Conservation (phyloP, 768 basidiomycete genomes). For the Psilocybe cubensis region DNA sequence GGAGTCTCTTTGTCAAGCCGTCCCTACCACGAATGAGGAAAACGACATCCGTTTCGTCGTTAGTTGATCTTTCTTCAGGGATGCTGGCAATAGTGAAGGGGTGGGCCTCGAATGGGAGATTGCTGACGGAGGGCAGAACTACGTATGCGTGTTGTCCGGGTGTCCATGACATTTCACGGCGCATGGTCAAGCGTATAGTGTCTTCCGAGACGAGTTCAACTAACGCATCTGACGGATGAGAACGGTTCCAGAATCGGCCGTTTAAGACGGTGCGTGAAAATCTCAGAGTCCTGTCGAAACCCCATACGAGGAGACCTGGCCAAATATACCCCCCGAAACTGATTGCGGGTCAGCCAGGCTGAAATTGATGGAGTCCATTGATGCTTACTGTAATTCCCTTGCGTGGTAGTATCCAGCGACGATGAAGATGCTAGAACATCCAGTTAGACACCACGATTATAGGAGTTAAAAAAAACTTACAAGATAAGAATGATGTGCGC, state of each 20-base stretch:
- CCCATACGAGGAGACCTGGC: slow-evolving; percentile 33
- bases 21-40: slow-evolving; percentile 54
- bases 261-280: slow-evolving; percentile 40
- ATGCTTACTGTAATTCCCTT: neutral
- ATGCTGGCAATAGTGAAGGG: slow-evolving; percentile 55
- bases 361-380: neutral
- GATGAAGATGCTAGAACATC: slow-evolving; percentile 3
- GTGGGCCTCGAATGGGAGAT: slow-evolving; percentile 48
- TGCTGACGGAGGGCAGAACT: slow-evolving; percentile 46
- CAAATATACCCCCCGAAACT: neutral
- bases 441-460: neutral
- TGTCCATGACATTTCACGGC: slow-evolving; percentile 41
- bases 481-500: neutral
- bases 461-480: neutral
- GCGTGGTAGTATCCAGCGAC: neutral
- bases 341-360: neutral
- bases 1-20: slow-evolving; percentile 52
- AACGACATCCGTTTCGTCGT: slow-evolving; percentile 38
- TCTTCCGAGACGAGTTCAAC: slow-evolving; percentile 45
- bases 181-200: slow-evolving; percentile 44
- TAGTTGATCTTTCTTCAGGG: slow-evolving; percentile 29
- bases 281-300: slow-evolving; percentile 46
- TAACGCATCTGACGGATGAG: slow-evolving; percentile 29
- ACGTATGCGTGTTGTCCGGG: slow-evolving; percentile 55
- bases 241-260: slow-evolving; percentile 32